Evolutionary conservation across 768 basidiomycete genomes (phyloP).

Genomic region (Leccinum olivaceopallidum): DNA sequence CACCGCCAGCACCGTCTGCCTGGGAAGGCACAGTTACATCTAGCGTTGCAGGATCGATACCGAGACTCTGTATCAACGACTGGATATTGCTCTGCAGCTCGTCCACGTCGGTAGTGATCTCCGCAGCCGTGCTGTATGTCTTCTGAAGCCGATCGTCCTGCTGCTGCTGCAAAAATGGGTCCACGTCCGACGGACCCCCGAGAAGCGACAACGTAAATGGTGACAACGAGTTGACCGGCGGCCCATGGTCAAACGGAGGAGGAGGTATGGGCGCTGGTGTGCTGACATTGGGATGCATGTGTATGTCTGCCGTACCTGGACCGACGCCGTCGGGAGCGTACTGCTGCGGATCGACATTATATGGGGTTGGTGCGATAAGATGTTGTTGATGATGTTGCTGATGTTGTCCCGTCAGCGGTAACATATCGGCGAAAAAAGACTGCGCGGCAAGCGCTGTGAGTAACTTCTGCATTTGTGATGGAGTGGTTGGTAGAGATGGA

Average conservation of each 20-base stretch:
- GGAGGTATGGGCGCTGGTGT: conserved; percentile 18
- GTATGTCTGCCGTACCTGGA: neutral
- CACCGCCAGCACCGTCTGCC: conserved; percentile 16
- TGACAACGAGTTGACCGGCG: conserved; percentile 22
- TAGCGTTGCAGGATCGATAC: conserved; percentile 52
- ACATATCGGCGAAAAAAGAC: conserved; percentile 24
- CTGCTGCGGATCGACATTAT: conserved; percentile 16
- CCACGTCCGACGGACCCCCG: conserved; percentile 28
- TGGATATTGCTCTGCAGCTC: conserved; percentile 68
- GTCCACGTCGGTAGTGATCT: conserved; percentile 74
- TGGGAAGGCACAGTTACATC: conserved; percentile 7
- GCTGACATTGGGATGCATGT: conserved; percentile 6
- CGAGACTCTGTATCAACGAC: conserved; percentile 69
- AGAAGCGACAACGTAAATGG: conserved; percentile 29
- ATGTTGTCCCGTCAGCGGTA: conserved; percentile 19
- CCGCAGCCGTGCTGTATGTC: conserved; percentile 58
- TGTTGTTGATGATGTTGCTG: conserved; percentile 24
- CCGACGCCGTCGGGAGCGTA: conserved; percentile 1
- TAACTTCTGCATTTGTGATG: conserved; percentile 59
- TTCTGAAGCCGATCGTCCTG: conserved; percentile 48
- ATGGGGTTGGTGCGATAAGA: conserved; percentile 33
- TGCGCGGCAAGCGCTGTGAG: conserved; percentile 42
- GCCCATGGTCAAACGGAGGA: conserved; percentile 23
- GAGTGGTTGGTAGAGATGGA: conserved; percentile 46
- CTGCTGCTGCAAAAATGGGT: conserved; percentile 36